Conservation (phyloP, 805 yeast species). For the Vanderwaltozyma verrucispora region DNA sequence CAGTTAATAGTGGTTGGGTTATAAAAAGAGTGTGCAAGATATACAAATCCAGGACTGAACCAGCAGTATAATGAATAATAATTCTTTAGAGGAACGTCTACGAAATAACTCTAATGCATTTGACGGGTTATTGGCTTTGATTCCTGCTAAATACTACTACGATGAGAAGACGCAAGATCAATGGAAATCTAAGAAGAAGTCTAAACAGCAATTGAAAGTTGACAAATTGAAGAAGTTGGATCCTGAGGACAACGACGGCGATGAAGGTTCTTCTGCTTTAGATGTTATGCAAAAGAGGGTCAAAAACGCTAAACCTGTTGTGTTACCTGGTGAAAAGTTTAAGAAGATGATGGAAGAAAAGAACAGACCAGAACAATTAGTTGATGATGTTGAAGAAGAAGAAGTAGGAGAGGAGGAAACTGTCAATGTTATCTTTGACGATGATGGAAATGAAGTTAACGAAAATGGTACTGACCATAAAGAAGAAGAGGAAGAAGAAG, state of each 20-base stretch:
- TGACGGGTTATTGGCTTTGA: constrained; percentile 78
- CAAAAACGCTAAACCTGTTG: constrained; percentile 39
- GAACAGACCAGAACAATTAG: constrained; percentile 17
- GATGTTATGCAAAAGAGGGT: constrained; percentile 50
- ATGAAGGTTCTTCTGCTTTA: constrained; percentile 44
- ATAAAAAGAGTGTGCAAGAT: too few relatives aligned
- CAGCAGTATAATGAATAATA: constrained; percentile 9
- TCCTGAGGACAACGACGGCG: constrained; percentile 41
- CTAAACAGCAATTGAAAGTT: constrained; percentile 49
- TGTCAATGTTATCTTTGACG: constrained; percentile 50
- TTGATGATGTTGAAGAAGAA: constrained; percentile 14
- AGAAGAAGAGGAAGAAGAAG: constrained; percentile 12
- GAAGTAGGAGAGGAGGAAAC: constrained; percentile 21
- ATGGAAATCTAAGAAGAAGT: constrained; percentile 78
- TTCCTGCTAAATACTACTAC: constrained; percentile 89
- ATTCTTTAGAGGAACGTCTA: constrained; percentile 62
- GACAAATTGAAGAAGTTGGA: constrained; percentile 66
- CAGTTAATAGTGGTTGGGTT: too few relatives aligned
- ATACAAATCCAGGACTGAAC: too few relatives aligned
- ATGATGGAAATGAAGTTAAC: constrained; percentile 48
- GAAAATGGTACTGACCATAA: constrained; percentile 14
- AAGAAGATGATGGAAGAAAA: constrained; percentile 12
- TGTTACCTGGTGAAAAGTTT: constrained; percentile 29
- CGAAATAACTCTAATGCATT: constrained; percentile 74
- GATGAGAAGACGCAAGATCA: constrained; percentile 85